Conservation (phyloP, 345 rosid genomes). For the Boechera stricta region DNA sequence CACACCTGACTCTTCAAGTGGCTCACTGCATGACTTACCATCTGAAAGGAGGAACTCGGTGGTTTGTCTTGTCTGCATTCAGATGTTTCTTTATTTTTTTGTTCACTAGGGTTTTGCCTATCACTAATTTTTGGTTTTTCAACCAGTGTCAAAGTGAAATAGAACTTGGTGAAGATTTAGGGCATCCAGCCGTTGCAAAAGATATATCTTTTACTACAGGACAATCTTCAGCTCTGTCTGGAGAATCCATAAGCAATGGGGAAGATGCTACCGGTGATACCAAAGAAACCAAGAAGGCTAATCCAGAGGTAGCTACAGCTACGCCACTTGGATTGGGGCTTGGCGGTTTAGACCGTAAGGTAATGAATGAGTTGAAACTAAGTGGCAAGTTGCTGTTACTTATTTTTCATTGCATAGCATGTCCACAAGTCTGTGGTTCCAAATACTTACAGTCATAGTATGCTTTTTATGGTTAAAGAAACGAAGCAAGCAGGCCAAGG, state of each 20-base stretch:
- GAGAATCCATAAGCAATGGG: slow-evolving; percentile 44
- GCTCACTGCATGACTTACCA: slow-evolving; percentile 37
- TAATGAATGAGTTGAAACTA: slow-evolving; percentile 34
- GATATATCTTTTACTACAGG: slow-evolving; percentile 44
- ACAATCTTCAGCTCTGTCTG: slow-evolving; percentile 41
- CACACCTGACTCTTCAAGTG: slow-evolving; percentile 47
- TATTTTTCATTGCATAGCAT: slow-evolving; percentile 22
- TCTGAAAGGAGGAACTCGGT: slow-evolving; percentile 47
- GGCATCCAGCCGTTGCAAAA: slow-evolving; percentile 47
- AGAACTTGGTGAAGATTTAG: slow-evolving; percentile 40
- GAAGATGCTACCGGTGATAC: slow-evolving; percentile 50
- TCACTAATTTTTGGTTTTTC: slow-evolving; percentile 20
- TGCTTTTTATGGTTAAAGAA: slow-evolving; percentile 48
- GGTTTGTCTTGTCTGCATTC: slow-evolving; percentile 50
- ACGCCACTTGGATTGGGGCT: slow-evolving; percentile 89
- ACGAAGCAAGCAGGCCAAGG: slow-evolving; percentile 56
- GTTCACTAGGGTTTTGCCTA: neutral
- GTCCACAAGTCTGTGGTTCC: slow-evolving; percentile 19
- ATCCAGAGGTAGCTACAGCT: slow-evolving; percentile 47
- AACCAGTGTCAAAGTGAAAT: slow-evolving; percentile 50
- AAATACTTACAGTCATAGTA: slow-evolving; percentile 3
- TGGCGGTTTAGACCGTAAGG: slow-evolving; percentile 88
- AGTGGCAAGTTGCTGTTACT: neutral
- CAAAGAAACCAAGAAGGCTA: slow-evolving; percentile 52
- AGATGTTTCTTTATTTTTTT: slow-evolving; percentile 1